Percentiles rank a stretch among this genome's conserved stretches.
These are phyloP conservation scores for Solanum verrucosum DNA, from an alignment of 257 asterid genomes.

Conservation along the genomic window DNA sequence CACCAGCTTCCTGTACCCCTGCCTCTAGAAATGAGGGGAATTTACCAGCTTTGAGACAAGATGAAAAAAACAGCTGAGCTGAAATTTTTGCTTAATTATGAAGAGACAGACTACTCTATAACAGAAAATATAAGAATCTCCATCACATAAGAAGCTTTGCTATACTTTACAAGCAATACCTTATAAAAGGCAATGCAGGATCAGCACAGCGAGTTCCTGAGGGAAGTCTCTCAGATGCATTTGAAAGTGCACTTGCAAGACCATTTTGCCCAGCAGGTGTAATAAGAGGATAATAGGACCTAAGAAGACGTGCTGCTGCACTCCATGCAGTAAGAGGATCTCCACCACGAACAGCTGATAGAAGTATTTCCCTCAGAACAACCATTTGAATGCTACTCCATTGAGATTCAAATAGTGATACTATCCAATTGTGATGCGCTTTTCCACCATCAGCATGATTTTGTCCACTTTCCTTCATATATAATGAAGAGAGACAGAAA, in stretches of 20 bases:
- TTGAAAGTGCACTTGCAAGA: slow-evolving; percentile 75
- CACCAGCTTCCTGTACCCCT: not conserved
- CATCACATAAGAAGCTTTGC: slow-evolving; percentile 2
- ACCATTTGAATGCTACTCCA: slow-evolving; percentile 99
- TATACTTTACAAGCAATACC: slow-evolving; percentile 34
- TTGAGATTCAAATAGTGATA: slow-evolving; percentile 85
- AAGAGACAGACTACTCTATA: not conserved
- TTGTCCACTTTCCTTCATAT: slow-evolving; percentile 48
- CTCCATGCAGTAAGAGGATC: slow-evolving; percentile 99
- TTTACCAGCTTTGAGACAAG: not conserved
- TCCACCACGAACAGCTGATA: slow-evolving; percentile 95
- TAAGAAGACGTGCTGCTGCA: slow-evolving; percentile 95
- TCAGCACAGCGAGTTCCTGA: slow-evolving; percentile 91
- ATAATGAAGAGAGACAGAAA: not conserved
- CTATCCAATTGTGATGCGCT: slow-evolving; percentile 71
- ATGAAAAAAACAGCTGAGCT: not conserved
- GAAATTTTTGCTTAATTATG: not conserved
- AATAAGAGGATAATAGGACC: slow-evolving; percentile 94
- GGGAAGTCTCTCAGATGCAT: slow-evolving; percentile 90
- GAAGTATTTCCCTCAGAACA: slow-evolving; percentile 88
- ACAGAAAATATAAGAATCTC: not conserved
- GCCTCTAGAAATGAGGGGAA: not conserved
- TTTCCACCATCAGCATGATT: slow-evolving; percentile 61
- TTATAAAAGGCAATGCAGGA: slow-evolving; percentile 93
- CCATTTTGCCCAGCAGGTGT: slow-evolving; percentile 99